Base-by-base conservation (phyloP, 768 basidiomycete species). In the Amanita rubescens region DNA sequence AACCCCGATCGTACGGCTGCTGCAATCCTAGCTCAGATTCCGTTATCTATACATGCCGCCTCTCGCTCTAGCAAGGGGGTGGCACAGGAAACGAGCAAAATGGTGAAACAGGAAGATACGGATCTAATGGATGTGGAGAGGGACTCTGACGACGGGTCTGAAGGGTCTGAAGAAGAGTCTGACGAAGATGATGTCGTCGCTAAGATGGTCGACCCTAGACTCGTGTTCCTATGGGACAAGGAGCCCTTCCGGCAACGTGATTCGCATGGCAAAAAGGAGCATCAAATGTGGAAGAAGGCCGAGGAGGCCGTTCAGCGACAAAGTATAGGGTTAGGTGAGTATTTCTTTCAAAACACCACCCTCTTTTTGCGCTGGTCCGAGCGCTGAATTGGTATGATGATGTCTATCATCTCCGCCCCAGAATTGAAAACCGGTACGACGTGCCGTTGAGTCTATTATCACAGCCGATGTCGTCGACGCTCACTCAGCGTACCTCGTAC, bases 211-310 rank as follows among this genome's bases (percentile, higher is more conserved):
- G 70, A 74, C 53, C 63, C 68, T 11, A 63, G 72, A 22, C 63
- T 74, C 35, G 68, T 74, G 7, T 70, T 74, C 58, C 64, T 68
- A 19, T 61, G 64, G 48, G 68, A 72, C 55, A 64, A 59, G 30
- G 70, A 73, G 49, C 69, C 72, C 15, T 75, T 74, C 56, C 63
- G 67, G 20, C 65, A 68, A 37, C 64, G 67, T 27, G 67, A 70
- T 49, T 70, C 71, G n/a, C 69, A 72, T 56, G 67, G 71, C 2
- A 42, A 50, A 20, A 58, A 62, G 20, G 71, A 73, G 50, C 59
- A 48, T 14, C 53, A 57, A 22, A 64, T 73, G 12, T 74, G 73
- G 73, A 64, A 52, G 27, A 60, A 58, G 9, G 61, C 71, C 24
- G 69, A 70, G 53, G 52, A 60, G n/a, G 64, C 66, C 1, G 65